These are phyloP conservation scores for Fusarium begoniae DNA, from an alignment of 2,329 filamentous ascomycete genomes.

Conservation along the genomic window DNA sequence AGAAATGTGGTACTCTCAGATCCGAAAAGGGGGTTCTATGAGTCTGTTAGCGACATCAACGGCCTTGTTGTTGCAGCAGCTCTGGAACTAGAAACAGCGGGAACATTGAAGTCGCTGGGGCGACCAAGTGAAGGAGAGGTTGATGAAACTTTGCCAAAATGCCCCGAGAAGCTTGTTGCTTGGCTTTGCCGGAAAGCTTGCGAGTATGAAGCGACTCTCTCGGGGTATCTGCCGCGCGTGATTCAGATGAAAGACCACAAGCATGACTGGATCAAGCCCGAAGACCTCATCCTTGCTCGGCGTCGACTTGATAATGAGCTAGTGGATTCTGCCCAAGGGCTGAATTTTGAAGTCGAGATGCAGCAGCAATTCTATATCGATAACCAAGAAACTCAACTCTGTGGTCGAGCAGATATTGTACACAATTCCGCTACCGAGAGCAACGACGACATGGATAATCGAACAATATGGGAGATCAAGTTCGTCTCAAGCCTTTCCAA, in stretches of 20 bases:
- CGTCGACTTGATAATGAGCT: conserved; percentile 33
- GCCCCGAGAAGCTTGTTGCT: conserved; percentile 3
- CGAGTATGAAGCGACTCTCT: conserved; percentile 34
- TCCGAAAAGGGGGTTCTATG: conserved; percentile 17
- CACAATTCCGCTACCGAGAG: not conserved
- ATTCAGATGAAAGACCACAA: conserved; percentile 41
- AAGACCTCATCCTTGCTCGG: conserved; percentile 29
- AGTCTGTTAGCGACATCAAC: conserved; percentile 45
- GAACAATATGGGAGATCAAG: conserved; percentile 45
- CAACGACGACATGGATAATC: not conserved
- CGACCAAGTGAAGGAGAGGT: not conserved
- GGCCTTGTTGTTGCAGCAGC: conserved; percentile 40
- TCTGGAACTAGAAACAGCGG: conserved; percentile 31
- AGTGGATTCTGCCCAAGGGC: not conserved
- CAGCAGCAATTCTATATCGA: not conserved
- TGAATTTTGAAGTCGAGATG: conserved; percentile 14
- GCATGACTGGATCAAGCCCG: conserved; percentile 41
- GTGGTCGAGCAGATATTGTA: conserved; percentile 27
- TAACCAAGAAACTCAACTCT: not conserved
- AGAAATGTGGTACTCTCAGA: conserved; percentile 25
- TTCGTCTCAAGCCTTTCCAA: conserved; percentile 41
- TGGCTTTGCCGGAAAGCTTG: conserved; percentile 43
- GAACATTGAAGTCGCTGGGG: conserved; percentile 30
- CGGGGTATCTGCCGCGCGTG: conserved; percentile 38
- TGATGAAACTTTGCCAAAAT: not conserved